Percentiles rank a stretch among this genome's conserved stretches.
These are phyloP conservation scores for Linum trigynum DNA, from an alignment of 345 rosid genomes.

Conservation along the genomic window DNA sequence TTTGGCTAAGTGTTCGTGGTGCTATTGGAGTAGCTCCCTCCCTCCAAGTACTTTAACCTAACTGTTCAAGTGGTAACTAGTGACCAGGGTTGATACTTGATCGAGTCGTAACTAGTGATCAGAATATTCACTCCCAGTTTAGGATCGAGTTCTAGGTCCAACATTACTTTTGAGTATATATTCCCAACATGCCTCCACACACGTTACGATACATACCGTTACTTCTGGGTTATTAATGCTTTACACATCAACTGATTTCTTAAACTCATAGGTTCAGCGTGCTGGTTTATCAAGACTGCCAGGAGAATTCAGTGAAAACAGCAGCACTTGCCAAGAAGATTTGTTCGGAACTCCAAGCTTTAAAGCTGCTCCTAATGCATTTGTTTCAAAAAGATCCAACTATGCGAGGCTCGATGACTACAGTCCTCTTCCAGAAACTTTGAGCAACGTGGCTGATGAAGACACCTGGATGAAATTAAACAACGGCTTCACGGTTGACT, in stretches of 20 bases:
- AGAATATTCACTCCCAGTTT: too few relatives aligned
- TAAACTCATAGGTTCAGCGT: conserved; percentile 20
- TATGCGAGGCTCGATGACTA: conserved; percentile 46
- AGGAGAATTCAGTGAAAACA: conserved; percentile 38
- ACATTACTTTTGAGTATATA: too few relatives aligned
- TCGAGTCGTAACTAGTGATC: too few relatives aligned
- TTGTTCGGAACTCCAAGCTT: conserved; percentile 49
- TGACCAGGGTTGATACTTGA: too few relatives aligned
- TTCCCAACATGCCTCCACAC: too few relatives aligned
- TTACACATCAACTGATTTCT: not conserved
- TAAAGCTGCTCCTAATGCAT: conserved; percentile 51
- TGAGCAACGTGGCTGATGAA: conserved; percentile 81
- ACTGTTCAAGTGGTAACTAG: too few relatives aligned
- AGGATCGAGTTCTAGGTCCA: too few relatives aligned
- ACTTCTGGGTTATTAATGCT: too few relatives aligned
- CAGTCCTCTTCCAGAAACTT: conserved; percentile 76
- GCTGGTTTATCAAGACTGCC: conserved; percentile 30
- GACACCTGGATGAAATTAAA: conserved; percentile 92
- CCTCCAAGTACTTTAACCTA: too few relatives aligned
- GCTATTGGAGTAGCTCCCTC: too few relatives aligned
- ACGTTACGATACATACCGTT: too few relatives aligned
- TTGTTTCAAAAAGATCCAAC: conserved; percentile 69
- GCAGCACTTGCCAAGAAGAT: conserved; percentile 30
- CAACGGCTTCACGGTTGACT: conserved; percentile 73
- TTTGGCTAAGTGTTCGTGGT: too few relatives aligned